Conservation (phyloP, 208 protist genomes). For the Leishmania amazonensis region DNA sequence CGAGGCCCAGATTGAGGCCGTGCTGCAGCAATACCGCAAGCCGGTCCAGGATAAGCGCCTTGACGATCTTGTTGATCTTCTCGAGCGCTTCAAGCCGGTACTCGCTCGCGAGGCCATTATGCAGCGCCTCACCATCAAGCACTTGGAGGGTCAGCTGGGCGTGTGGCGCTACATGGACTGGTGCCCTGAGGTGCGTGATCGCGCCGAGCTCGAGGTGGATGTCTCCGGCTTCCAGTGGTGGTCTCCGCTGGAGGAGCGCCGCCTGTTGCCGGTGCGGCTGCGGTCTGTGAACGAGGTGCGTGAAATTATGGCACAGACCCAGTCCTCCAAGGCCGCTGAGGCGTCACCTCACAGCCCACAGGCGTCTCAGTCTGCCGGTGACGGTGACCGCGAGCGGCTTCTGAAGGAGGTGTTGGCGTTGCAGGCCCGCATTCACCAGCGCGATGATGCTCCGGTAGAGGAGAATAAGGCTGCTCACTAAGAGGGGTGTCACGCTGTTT, state of each 20-base stretch:
- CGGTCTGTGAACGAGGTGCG: constrained; percentile 90
- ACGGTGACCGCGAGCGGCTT: constrained; percentile 83
- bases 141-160: constrained; percentile 92
- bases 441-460: constrained; percentile 68
- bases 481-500: background rate
- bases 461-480: constrained; percentile 79
- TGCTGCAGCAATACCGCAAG: constrained; percentile 87
- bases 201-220: constrained; percentile 90
- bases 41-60: constrained; percentile 86
- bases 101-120: constrained; percentile 92
- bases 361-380: constrained; percentile 47
- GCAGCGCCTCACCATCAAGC: constrained; percentile 92
- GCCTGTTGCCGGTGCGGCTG: constrained; percentile 84
- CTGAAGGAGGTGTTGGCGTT: constrained; percentile 91
- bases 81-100: constrained; percentile 94
- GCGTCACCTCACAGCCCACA: constrained; percentile 45
- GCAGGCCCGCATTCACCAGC: constrained; percentile 88
- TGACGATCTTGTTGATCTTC: constrained; percentile 85
- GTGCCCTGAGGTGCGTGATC: constrained; percentile 92
- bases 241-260: constrained; percentile 85
- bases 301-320: constrained; percentile 86
- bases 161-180: constrained; percentile 95
- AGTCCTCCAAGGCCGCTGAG: constrained; percentile 78
- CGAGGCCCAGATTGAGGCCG: constrained; percentile 83
- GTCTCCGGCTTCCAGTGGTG: constrained; percentile 89